Base-by-base conservation (phyloP, 1,139 yeast genomes). In the Hyphopichia khmerensis region DNA sequence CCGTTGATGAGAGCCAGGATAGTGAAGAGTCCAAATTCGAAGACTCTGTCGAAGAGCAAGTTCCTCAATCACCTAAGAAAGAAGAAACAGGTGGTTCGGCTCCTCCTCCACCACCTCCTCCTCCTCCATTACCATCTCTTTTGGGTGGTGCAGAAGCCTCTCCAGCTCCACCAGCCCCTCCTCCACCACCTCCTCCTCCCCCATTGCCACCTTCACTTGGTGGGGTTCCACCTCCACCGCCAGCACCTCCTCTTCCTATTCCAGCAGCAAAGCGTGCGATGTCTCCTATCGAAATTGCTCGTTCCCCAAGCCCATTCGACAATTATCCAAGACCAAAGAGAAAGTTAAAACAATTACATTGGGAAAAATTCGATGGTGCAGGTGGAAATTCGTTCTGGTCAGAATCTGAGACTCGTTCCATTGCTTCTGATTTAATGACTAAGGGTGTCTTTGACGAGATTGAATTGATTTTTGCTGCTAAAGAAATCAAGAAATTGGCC, bases 261-360 rank as follows among this genome's bases (percentile, higher is more conserved):
- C 48, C 41, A 27, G 21, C 43, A 10, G 8, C 44, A 3, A 40
- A 39, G 26, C 27, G 45, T 10, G 32, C 50, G 6, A 49, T 51
- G 8, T 40, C 38, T n/a, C 40, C 44, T 14, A 35, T 39, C 16
- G 40, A 31, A 35, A 35, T 27, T 33, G 40, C 2, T 27, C 49
- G 48, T 4, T 41, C 44, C 6, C 52, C 53, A 11, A 60, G 69
- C 15, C 72, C 81, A 40, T 80, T 80, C 52, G 87, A 80, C 40
- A 70, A 70, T 41, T 77, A 78, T 51, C 91, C 91, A 38, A 75
- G 91, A 53, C 91, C 95, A 19, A 84, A 84, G 68, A 81, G 77
- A 65, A 85, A 83, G 71, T 70, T 86, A 63, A 86, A 86, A 58
- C 95, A 86, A 60, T 69, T 86, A 50, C 95, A 87, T 56, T 87